Evolutionary conservation across 768 basidiomycete species (phyloP), one percentile per base, ranked within the genome.

Genomic region (Multifurca ochricompacta): DNA sequence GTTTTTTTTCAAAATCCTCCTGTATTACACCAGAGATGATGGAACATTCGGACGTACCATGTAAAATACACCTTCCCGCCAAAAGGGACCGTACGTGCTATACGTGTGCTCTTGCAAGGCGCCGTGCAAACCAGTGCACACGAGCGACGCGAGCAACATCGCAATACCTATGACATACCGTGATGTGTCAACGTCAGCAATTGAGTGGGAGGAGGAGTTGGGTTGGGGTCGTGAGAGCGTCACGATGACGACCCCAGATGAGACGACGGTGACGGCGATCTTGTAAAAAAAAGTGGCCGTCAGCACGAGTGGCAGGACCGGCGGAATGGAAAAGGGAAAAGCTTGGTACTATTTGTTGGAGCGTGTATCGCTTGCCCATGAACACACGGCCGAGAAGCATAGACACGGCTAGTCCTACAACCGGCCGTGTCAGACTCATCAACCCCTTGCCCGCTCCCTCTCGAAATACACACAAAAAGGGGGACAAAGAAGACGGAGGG

Each of bases 31-130:
- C n/a, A n/a, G n/a, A n/a, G n/a, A 41, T 28, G 9, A 35, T 35
- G 25, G 21, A n/a, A 31, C 7, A 23, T 23, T 51, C 39, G n/a
- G 28, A 57, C 76, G 43, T 64, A 91, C 89, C 30, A 83, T 87
- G 66, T 91, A 93, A 64, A 93, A 91, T 3, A 91, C 74, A 3
- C 82, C 83, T 67, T 91, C 91, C 62, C 77, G 80, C 91, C 91
- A 93, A 59, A 77, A 80, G 0, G 83, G 83, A 0, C 89, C 89
- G 60, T 88, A 88, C 40, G 69, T 74, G 50, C 68, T 73, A 66
- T 87, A 93, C 7, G 87, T 90, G 50, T 72, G 73, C 65, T 91
- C 88, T 73, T 91, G 89, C 34, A 87, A 70, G 23, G 86, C 64
- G 2, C 91, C 91, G 39, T 88, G 74, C 5, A 80, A 66, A 0